Evolutionary conservation across 352 stramenopile species (phyloP).

Genomic region (Globisporangium nagaii): DNA sequence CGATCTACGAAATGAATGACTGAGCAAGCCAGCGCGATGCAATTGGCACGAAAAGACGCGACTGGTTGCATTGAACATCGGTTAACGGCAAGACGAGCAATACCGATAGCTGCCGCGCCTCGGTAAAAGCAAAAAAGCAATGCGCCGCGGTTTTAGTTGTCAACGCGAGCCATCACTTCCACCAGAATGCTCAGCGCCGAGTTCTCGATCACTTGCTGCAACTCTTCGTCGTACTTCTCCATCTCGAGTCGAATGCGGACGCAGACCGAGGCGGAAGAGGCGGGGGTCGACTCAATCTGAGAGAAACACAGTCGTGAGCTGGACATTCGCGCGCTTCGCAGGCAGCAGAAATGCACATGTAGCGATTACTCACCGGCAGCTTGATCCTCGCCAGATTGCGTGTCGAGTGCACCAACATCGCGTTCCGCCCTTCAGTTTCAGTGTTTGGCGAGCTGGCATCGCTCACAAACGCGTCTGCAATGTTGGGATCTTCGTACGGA

Average conservation of each 20-base stretch:
- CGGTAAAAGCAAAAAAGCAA: neutral
- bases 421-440: conserved; percentile 25
- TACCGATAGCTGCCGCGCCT: too few species aligned
- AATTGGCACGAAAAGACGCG: conserved; percentile 1
- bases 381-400: conserved; percentile 56
- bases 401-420: conserved; percentile 42
- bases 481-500: conserved; percentile 79
- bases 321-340: too few species aligned
- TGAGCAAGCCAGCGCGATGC: neutral
- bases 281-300: conserved; percentile 13
- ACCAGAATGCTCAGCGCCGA: conserved; percentile 39
- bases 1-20: neutral
- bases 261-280: conserved; percentile 15
- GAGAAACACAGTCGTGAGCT: neutral
- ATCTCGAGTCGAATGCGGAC: conserved; percentile 57
- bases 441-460: conserved; percentile 16
- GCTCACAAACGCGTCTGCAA: conserved; percentile 59
- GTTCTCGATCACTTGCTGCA: conserved; percentile 52
- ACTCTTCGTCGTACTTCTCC: conserved; percentile 57
- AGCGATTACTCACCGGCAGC: conserved; percentile 22
- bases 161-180: conserved; percentile 36
- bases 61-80: neutral
- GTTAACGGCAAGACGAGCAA: too few species aligned
- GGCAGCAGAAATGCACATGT: neutral
- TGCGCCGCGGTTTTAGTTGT: too few species aligned